Percentiles rank a stretch among this genome's conserved stretches.
Evolutionary conservation across 1,284 basidiomycete genomes (phyloP).

Genomic region (Apiotrichum domesticum): DNA sequence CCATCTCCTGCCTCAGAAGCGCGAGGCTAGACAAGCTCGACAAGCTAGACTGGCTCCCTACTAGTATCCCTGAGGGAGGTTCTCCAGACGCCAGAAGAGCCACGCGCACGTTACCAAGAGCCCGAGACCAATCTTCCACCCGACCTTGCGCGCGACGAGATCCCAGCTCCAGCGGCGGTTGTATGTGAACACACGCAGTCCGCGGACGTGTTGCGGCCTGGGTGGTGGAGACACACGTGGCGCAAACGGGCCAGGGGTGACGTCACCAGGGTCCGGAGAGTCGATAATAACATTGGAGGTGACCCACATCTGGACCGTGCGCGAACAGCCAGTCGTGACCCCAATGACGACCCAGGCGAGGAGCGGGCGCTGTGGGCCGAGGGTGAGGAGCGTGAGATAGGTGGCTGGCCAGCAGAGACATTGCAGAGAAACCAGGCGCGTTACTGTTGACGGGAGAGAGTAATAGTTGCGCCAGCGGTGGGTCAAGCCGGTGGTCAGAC

Average conservation of each 20-base stretch:
- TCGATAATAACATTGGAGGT: conserved; percentile 40
- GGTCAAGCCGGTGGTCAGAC: conserved; percentile 46
- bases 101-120: conserved; percentile 41
- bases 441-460: conserved; percentile 44
- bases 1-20: too few relatives aligned
- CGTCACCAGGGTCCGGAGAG: conserved; percentile 1
- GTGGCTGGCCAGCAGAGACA: conserved; percentile 49
- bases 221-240: conserved; percentile 6
- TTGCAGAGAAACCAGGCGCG: conserved; percentile 47
- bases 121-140: conserved; percentile 40
- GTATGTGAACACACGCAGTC: conserved; percentile 33
- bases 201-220: conserved; percentile 17
- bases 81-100: conserved; percentile 41
- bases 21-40: too few relatives aligned
- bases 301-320: conserved; percentile 49
- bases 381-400: conserved; percentile 42
- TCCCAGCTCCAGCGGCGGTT: conserved; percentile 46
- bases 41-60: too few relatives aligned
- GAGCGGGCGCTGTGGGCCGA: conserved; percentile 40
- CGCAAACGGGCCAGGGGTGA: conserved; percentile 3
- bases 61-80: too few relatives aligned
- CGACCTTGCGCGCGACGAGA: conserved; percentile 37
- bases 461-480: conserved; percentile 49
- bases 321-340: conserved; percentile 43
- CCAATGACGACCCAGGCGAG: conserved; percentile 49